phyloP scores from a whole-genome alignment of 2,329 filamentous ascomycete species.

The Alternaria alternata region DNA sequence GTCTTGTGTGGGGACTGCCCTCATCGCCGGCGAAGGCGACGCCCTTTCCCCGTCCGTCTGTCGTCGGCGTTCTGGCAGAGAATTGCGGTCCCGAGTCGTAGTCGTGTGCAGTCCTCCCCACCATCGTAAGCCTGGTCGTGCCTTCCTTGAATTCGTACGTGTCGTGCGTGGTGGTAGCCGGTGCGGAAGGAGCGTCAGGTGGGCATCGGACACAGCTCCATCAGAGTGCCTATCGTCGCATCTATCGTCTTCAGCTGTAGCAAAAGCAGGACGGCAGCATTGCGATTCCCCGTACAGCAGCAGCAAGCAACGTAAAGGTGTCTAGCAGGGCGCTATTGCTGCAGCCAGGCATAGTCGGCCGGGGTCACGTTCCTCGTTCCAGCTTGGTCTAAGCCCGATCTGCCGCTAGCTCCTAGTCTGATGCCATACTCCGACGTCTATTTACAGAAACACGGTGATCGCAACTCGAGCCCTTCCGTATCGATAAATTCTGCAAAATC shows the following conservation, averaged over 20 bases:
- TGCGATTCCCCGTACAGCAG: not conserved
- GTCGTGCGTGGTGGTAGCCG: slow-evolving; percentile 6
- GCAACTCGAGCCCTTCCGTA: slow-evolving; percentile 4
- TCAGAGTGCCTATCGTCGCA: slow-evolving; percentile 3
- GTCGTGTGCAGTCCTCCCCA: slow-evolving; percentile 25
- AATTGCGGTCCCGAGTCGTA: slow-evolving; percentile 17
- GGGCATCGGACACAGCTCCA: slow-evolving; percentile 1
- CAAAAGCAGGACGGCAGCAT: slow-evolving; percentile 11
- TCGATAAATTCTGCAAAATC: slow-evolving; percentile 7
- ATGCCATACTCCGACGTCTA: slow-evolving; percentile 10
- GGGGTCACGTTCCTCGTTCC: slow-evolving; percentile 14
- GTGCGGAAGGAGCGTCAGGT: slow-evolving; percentile 6
- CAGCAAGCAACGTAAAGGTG: slow-evolving; percentile 2
- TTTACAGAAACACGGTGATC: slow-evolving; percentile 10
- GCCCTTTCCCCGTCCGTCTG: slow-evolving; percentile 30
- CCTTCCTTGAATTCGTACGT: slow-evolving; percentile 2
- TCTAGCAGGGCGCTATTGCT: slow-evolving; percentile 14
- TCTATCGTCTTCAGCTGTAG: slow-evolving; percentile 2
- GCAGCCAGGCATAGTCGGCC: slow-evolving; percentile 8
- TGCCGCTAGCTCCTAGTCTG: slow-evolving; percentile 13
- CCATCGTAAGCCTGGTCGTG: slow-evolving; percentile 27
- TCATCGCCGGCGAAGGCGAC: slow-evolving; percentile 33
- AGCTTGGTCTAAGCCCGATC: slow-evolving; percentile 13
- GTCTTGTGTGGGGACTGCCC: slow-evolving; percentile 6
- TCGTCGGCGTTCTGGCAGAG: slow-evolving; percentile 22